Base-by-base conservation (phyloP, 306 rosid species). In the Rubus parviflorus region DNA sequence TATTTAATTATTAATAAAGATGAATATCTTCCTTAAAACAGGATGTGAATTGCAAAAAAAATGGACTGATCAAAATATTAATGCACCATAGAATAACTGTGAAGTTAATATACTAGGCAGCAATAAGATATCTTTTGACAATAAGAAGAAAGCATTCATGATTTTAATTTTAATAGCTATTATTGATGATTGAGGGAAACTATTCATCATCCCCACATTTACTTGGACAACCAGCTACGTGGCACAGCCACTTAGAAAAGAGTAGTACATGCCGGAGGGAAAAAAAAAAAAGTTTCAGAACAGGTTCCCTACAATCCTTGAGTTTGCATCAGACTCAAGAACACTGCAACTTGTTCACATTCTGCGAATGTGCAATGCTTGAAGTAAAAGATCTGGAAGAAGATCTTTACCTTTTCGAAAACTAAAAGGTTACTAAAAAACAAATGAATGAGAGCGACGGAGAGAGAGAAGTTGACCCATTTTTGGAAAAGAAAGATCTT, bases 1-100 rank as follows among this genome's bases (percentile, higher is more conserved):
- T 35, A 76, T 71, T 45, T 53, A 30, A 53, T 7, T 38, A 60
- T 75, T 62, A 58, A 67, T 72, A 35, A 67, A 82, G 79, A 73
- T 43, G 54, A 70, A 4, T 11, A 53, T 48, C 17, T 51, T 62
- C 76, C 25, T 41, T 41, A 62, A 72, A 68, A 66, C 51, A 66
- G 53, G 75, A 67, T 17, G 67, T 12, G 14, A 19, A n/a, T 30
- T 46, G 56, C 22, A 46, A 62, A 23, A 25, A 25, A 17, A 38
- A 11, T 11, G 13, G 19, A 74, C 74, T 20, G 16, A 57, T 42
- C 25, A 46, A 42, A 40, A 14, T 41, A 25, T 17, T 17, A 57
- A 57, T 8, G 77, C 54, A 41, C 58, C 58, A 5, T 16, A 74
- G 14, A 43, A 74, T 17, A 19, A 37, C 46, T 6, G 35, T 0